Base-by-base conservation (phyloP, 257 asterid species). In the Solanum infundibuliforme region DNA sequence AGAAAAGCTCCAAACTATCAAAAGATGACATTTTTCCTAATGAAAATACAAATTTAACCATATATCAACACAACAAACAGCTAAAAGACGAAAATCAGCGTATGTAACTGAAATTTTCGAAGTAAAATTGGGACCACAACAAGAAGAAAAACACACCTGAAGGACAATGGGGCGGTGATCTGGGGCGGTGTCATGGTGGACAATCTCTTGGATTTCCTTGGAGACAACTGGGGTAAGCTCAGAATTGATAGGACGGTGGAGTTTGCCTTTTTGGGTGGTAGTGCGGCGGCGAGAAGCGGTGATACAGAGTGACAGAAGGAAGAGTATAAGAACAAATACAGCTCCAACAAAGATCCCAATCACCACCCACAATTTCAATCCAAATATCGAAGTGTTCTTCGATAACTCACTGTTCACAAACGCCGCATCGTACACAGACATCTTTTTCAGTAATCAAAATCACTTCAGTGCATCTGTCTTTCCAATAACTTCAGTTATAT, bases 261-360 rank as follows among this genome's bases (percentile, higher is more conserved):
- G 90, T 84, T 92, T 92, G 3, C 86, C 62, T 34, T 76, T 79
- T 10, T 29, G 41, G 29, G 41, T 46, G 85, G 89, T 75, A 79
- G 88, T 89, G 39, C 94, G 90, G 90, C 95, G 93, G 92, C 99
- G 99, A 86, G 84, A 92, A 86, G 97, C 95, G 87, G 98, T 93
- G 91, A 95, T 86, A 91, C 99, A 97, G 5, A 97, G 93, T 18
- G 98, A 97, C 5, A 94, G n/a, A 6, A 95, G 91, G 83, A 97
- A 93, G 20, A 97, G 91, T 34, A 95, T 91, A 23, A 97, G 93
- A 75, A 95, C 98, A 88, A 97, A 94, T 68, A 94, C 95, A 14
- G 89, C 98, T 86, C 99, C 99, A 21, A 93, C 93, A 76, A 94
- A 90, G 86, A 96, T 93, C 83, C 99, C 99, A 75, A 96, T 95